Conservation (phyloP, 495 filamentous ascomycete species). For the Lasiosphaeria miniovina region DNA sequence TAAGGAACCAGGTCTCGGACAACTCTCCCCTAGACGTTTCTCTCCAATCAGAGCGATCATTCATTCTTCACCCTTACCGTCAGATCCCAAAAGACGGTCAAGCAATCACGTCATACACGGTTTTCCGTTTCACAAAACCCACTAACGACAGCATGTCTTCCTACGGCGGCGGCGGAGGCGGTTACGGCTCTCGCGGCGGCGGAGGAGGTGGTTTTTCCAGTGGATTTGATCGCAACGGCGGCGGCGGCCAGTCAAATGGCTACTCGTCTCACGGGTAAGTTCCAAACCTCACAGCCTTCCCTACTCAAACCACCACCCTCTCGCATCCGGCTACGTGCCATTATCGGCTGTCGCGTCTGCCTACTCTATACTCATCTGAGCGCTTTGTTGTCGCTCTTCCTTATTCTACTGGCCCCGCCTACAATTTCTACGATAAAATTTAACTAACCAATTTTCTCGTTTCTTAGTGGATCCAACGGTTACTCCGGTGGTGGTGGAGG, state of each 20-base stretch:
- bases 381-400: no score
- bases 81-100: no score
- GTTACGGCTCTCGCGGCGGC: conserved; percentile 57
- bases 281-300: neutral
- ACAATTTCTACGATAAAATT: neutral
- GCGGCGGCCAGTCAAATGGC: conserved; percentile 25
- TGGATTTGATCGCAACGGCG: conserved; percentile 28
- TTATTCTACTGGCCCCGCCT: no score
- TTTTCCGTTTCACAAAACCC: conserved; percentile 4
- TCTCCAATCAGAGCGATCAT: neutral
- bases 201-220: conserved; percentile 43
- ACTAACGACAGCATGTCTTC: conserved; percentile 52
- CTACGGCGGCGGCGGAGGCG: conserved; percentile 26
- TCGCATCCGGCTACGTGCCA: no score
- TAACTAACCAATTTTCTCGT: conserved; percentile 25
- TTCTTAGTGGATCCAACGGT: conserved; percentile 29
- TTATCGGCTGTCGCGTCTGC: no score
- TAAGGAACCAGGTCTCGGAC: neutral
- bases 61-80: no score
- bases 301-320: neutral
- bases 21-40: neutral
- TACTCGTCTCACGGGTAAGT: conserved; percentile 26
- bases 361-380: no score
- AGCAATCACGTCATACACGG: no score
- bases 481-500: conserved; percentile 38